A percentile compares a stretch with the other conserved stretches of the same genome.
These are phyloP conservation scores for Pelargonium exstipulatum DNA, from an alignment of 441 rosid species.

Conservation along the genomic window DNA sequence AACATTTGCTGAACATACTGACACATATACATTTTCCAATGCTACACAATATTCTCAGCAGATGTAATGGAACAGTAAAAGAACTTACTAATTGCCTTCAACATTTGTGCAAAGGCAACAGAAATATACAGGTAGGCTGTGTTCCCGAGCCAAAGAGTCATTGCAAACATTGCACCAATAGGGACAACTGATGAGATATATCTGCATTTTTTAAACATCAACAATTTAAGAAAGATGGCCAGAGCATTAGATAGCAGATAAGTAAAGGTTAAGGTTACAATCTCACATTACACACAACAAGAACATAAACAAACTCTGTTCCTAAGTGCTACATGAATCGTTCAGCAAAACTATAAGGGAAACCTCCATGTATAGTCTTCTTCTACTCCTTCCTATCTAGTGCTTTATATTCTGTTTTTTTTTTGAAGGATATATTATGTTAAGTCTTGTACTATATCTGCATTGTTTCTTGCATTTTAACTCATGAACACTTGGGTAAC, in stretches of 20 bases:
- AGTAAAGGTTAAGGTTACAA: background rate
- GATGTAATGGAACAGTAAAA: background rate
- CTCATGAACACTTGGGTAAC: background rate
- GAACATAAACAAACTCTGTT: background rate
- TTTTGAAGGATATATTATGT: too few species aligned
- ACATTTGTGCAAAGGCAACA: constrained; percentile 92
- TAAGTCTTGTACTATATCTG: background rate
- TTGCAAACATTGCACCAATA: constrained; percentile 89
- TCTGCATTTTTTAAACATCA: constrained; percentile 41
- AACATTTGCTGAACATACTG: background rate
- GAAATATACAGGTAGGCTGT: constrained; percentile 93
- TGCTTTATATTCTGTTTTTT: too few species aligned
- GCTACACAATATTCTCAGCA: background rate
- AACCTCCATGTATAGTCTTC: background rate
- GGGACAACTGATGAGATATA: constrained; percentile 80
- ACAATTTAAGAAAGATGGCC: constrained; percentile 19
- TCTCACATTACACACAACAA: background rate
- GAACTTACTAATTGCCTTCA: constrained; percentile 86
- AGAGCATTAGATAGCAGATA: background rate
- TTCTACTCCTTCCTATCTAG: background rate
- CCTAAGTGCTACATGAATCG: background rate
- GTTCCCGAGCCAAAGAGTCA: constrained; percentile 98
- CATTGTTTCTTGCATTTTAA: background rate
- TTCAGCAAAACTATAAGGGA: background rate
- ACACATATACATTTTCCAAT: background rate